Base-by-base conservation (phyloP, 208 protist genomes). In the Acanthamoeba triangularis region DNA sequence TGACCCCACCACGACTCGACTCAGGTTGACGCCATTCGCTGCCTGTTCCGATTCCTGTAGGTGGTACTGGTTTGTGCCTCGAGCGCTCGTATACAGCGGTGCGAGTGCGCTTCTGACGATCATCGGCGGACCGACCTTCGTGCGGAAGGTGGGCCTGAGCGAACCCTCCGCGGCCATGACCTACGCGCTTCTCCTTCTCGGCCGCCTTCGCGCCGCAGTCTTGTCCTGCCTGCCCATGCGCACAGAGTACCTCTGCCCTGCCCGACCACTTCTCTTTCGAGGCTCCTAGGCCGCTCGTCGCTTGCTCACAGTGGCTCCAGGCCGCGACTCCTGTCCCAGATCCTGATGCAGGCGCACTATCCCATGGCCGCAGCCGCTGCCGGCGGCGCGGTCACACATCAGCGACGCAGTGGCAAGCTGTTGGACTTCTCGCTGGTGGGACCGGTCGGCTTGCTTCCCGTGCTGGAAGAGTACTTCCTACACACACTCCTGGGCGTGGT, bases 301-400 rank as follows among this genome's bases (percentile, higher is more conserved):
- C n/a, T n/a, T n/a, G n/a, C n/a, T n/a, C n/a, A n/a, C n/a, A n/a
- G n/a, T n/a, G n/a, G n/a, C n/a, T n/a, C n/a, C n/a, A n/a, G 69
- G 69, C 69, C 69, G 16, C 28, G 37, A 1, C 69, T 10, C 5
- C 69, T 78, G 0, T 78, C 69, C 33, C 1, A 78, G 69, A 78
- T 78, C 16, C 69, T 78, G 23, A 78, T 78, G 69, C 37, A 49
- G 33, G 69, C 69, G 11, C 69, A 78, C 37, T 78, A 78, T 25
- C 69, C 69, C 11, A 37, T 78, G 69, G 52, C 52, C 52, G 10
- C 16, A 18, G 52, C 52, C 52, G 16, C 41, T 44, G 41, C 52
- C 52, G 16, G 52, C 52, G 52, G 10, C 52, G 52, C 52, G 14
- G 1, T 1, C 52, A 18, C 52, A 11, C 2, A 13, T 56, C 52